A percentile compares a stretch with the other conserved stretches of the same genome.
Evolutionary conservation across 2,329 filamentous ascomycete genomes (phyloP).

Genomic region (Hypoxylon sp.): DNA sequence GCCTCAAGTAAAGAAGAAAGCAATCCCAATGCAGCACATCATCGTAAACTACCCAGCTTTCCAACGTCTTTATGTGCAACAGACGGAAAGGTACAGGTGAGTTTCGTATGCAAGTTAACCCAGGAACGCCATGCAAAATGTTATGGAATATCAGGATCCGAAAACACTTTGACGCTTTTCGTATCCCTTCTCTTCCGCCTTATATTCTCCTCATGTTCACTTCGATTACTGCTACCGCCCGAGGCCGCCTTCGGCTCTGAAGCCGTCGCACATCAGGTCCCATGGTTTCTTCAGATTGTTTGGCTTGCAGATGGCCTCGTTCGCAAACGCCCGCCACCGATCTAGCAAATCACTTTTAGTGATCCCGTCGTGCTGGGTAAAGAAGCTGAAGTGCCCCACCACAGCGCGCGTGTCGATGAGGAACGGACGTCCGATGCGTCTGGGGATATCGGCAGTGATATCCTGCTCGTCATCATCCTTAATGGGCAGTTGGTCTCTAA

Average conservation of each 20-base stretch:
- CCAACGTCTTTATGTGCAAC: slow-evolving; percentile 1
- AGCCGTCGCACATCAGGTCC: slow-evolving; percentile 37
- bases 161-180: slow-evolving; percentile 10
- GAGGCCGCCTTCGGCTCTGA: slow-evolving; percentile 27
- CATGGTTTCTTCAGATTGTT: slow-evolving; percentile 40
- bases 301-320: slow-evolving; percentile 61
- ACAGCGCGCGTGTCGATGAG: slow-evolving; percentile 67
- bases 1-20: background rate
- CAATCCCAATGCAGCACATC: slow-evolving; percentile 8
- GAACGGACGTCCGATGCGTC: slow-evolving; percentile 57
- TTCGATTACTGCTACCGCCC: slow-evolving; percentile 20
- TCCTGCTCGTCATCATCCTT: slow-evolving; percentile 61
- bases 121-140: slow-evolving; percentile 36
- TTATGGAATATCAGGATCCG: slow-evolving; percentile 23
- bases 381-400: slow-evolving; percentile 66
- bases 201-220: background rate
- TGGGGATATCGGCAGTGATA: slow-evolving; percentile 56
- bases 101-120: slow-evolving; percentile 33
- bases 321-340: slow-evolving; percentile 65
- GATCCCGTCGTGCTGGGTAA: slow-evolving; percentile 57
- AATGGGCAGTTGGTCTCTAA: slow-evolving; percentile 61
- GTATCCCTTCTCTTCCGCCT: slow-evolving; percentile 3
- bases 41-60: slow-evolving; percentile 2
- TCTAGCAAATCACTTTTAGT: slow-evolving; percentile 66
- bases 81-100: background rate